phyloP scores from a whole-genome alignment of 129 eudicot genomes.

The Flaveria ramosissima region DNA sequence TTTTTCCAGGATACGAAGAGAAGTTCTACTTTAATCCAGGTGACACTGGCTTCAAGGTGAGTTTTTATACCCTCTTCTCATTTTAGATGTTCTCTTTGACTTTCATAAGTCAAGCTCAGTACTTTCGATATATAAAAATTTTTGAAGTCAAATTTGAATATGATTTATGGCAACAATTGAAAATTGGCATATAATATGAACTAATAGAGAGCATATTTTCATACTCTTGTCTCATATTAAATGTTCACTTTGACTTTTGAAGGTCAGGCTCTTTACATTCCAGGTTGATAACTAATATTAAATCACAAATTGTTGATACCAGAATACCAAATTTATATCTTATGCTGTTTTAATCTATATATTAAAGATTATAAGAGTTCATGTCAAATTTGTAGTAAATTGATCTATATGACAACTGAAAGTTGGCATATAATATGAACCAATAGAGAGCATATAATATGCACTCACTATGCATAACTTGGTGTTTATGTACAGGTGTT shows the following conservation, averaged over 20 bases:
- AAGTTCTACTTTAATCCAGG: slow-evolving; percentile 97
- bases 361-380: not conserved
- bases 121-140: no score
- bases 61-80: slow-evolving; percentile 22
- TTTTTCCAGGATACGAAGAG: slow-evolving; percentile 81
- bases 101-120: not conserved
- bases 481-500: slow-evolving; percentile 66
- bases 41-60: slow-evolving; percentile 97
- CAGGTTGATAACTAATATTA: not conserved
- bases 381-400: not conserved
- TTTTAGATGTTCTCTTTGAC: slow-evolving; percentile 27
- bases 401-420: slow-evolving; percentile 10
- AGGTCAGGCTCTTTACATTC: not conserved
- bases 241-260: slow-evolving; percentile 18
- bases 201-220: not conserved
- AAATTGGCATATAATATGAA: no score
- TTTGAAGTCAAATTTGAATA: not conserved
- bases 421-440: slow-evolving; percentile 3
- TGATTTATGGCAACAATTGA: no score
- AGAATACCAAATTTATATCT: no score
- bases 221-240: slow-evolving; percentile 24
- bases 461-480: slow-evolving; percentile 25
- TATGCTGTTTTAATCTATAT: not conserved
- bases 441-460: not conserved
- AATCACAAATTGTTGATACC: not conserved